Base-by-base conservation (phyloP, 331 rosid species). In the Telfairia occidentalis region DNA sequence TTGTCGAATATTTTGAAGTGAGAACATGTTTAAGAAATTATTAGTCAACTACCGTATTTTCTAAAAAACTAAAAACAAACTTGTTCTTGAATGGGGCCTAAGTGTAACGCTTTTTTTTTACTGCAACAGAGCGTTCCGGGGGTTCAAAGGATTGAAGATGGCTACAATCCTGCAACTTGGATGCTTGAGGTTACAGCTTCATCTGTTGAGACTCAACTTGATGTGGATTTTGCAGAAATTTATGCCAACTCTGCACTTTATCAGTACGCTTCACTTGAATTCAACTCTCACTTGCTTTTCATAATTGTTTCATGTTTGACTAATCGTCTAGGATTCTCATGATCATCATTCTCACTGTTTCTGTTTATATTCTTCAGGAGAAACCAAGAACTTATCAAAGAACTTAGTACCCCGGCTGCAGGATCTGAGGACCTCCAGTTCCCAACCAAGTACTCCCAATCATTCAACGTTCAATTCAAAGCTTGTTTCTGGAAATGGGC, bases 111-210 rank as follows among this genome's bases (percentile, higher is more conserved):
- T 63, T 26, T 2, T 23, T 23, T 5, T 16, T 52, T 53, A 43
- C 54, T 18, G 46, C 45, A 26, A 35, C 76, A 87, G 91, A 84
- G 61, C 13, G 58, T 85, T 42, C 82, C 76, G 0, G 83, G 86
- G 12, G 87, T 87, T 60, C 54, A 85, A 37, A 87, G 81, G 84
- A 83, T 85, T 21, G 83, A 49, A 66, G 89, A 87, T 28, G 91
- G 89, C 11, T 78, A 50, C 29, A 87, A 87, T 81, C 91, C 91
- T 45, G 87, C 91, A 5, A 85, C 91, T 66, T 87, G 91, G 91
- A 87, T 87, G 91, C 82, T 87, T 60, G 91, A 87, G 21, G 83
- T 87, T 71, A 87, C 83, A 66, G 75, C 86, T 76, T 84, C 86
- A 23, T 15, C 80, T 5, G 74, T 83, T 75, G 87, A 85, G 74